These are phyloP conservation scores for Chamaenerion angustifolium DNA, from an alignment of 345 rosid genomes.

Conservation along the genomic window DNA sequence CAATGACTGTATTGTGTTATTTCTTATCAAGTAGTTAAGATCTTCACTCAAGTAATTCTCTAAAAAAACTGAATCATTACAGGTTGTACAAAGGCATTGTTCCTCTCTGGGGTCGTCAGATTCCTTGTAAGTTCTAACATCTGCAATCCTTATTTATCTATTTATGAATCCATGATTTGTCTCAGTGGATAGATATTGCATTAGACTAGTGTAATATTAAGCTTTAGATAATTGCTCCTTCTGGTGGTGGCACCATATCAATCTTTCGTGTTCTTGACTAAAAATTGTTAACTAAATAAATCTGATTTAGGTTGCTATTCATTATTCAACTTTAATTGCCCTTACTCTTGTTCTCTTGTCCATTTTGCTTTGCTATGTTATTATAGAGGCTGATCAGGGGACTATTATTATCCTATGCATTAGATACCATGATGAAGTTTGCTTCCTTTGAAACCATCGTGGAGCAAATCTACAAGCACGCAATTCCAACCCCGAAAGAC, in stretches of 20 bases:
- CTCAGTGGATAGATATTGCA: no score
- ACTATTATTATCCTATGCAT: constrained; percentile 2
- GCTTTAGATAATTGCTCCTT: no score
- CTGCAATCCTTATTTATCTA: neutral
- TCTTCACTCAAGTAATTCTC: neutral
- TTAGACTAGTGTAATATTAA: no score
- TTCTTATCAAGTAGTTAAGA: neutral
- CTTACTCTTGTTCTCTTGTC: neutral
- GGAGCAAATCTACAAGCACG: constrained; percentile 77
- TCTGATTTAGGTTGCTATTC: no score
- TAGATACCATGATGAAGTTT: constrained; percentile 99
- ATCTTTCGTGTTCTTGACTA: no score
- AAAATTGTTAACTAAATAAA: no score
- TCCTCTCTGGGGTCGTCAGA: constrained; percentile 99
- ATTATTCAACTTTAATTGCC: no score
- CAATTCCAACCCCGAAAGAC: constrained; percentile 69
- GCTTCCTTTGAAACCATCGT: constrained; percentile 91
- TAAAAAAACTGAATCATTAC: constrained; percentile 7
- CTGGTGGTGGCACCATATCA: no score
- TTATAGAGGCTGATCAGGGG: neutral
- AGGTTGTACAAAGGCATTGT: constrained; percentile 93
- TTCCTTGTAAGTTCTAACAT: constrained; percentile 63
- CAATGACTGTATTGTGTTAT: no score
- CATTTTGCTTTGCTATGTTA: neutral
- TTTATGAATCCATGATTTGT: no score